phyloP scores from a whole-genome alignment of 352 stramenopile genomes.

The Pythium rhizo-oryzae region DNA sequence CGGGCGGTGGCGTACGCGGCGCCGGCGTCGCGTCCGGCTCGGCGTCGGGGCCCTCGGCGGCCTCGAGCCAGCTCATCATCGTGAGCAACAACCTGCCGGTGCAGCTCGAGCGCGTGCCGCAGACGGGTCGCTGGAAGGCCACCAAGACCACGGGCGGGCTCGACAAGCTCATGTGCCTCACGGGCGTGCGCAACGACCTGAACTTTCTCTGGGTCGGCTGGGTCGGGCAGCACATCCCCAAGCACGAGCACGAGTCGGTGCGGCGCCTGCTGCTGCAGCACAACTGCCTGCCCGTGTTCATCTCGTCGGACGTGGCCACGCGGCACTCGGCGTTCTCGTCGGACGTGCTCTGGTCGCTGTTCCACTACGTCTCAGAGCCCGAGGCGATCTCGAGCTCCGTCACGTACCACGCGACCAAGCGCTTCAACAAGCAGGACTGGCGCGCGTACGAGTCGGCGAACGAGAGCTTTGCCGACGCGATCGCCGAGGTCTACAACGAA shows the following conservation, averaged over 20 bases:
- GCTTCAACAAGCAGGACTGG: conserved; percentile 84
- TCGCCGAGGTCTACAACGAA: conserved; percentile 77
- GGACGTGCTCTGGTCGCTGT: conserved; percentile 91
- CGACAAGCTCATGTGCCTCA: conserved; percentile 89
- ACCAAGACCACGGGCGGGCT: conserved; percentile 84
- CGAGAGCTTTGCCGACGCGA: conserved; percentile 78
- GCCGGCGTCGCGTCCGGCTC: conserved; percentile 31
- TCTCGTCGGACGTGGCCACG: conserved; percentile 87
- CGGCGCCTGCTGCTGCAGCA: conserved; percentile 82
- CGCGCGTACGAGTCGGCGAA: conserved; percentile 87
- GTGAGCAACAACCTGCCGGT: conserved; percentile 92
- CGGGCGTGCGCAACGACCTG: conserved; percentile 87
- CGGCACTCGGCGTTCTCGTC: conserved; percentile 92
- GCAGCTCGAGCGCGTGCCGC: conserved; percentile 72
- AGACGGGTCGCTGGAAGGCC: conserved; percentile 82
- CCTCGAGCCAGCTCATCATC: conserved; percentile 83
- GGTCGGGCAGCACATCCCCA: conserved; percentile 86
- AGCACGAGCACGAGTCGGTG: conserved; percentile 83
- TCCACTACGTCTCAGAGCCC: conserved; percentile 90
- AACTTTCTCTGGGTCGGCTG: conserved; percentile 93
- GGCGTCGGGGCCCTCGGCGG: conserved; percentile 15
- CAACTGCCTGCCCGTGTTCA: conserved; percentile 89
- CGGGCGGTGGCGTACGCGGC: conserved; percentile 52
- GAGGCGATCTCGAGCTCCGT: conserved; percentile 42
- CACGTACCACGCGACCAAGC: conserved; percentile 60